phyloP scores from a whole-genome alignment of 164 flowering plant species.

The Vitis rotundifolia region DNA sequence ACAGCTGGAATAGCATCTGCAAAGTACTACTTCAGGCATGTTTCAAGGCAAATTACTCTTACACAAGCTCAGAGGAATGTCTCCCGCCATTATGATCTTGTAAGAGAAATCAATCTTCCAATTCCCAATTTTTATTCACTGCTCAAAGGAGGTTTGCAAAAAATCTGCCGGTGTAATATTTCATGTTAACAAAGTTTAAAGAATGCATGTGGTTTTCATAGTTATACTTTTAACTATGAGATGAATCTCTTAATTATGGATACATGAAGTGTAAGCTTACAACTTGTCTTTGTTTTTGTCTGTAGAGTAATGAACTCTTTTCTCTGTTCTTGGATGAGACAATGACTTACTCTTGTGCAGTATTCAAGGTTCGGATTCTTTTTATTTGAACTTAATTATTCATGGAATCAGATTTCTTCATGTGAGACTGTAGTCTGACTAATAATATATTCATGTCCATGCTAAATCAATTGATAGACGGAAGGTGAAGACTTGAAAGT shows the following conservation, averaged over 20 bases:
- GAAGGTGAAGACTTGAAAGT: constrained; percentile 72
- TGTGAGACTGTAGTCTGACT: too few relatives aligned
- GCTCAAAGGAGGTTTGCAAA: too few relatives aligned
- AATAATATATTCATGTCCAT: not conserved
- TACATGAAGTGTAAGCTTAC: not conserved
- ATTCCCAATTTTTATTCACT: too few relatives aligned
- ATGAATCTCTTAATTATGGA: not conserved
- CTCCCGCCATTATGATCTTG: constrained; percentile 94
- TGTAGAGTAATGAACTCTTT: constrained; percentile 87
- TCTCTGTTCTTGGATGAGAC: constrained; percentile 88
- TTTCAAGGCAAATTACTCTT: constrained; percentile 75
- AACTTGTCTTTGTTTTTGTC: constrained; percentile 10
- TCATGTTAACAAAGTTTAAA: too few relatives aligned
- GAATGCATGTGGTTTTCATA: too few relatives aligned
- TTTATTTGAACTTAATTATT: not conserved
- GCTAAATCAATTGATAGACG: constrained; percentile 29
- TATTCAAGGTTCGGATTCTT: constrained; percentile 64
- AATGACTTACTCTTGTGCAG: constrained; percentile 90
- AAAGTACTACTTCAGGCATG: constrained; percentile 67
- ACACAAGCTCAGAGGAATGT: constrained; percentile 92
- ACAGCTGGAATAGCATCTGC: constrained; percentile 89
- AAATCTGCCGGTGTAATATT: too few relatives aligned
- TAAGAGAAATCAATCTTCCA: constrained; percentile 16
- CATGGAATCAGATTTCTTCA: too few relatives aligned
- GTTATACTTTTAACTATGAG: too few relatives aligned